These are phyloP conservation scores for Ustilago sp. DNA, from an alignment of 1,284 basidiomycete species.

Conservation along the genomic window DNA sequence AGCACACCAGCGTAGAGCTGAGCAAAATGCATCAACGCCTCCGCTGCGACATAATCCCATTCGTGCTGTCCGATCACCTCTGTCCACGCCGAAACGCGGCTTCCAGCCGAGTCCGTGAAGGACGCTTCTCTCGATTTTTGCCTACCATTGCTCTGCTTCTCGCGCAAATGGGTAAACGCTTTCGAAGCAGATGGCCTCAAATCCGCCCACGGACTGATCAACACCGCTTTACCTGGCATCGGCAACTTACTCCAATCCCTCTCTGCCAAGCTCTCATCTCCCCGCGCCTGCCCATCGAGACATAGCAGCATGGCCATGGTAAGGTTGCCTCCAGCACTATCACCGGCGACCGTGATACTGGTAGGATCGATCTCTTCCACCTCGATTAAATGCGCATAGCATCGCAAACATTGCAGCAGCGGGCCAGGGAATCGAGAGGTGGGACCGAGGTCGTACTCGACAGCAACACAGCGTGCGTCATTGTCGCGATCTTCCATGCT, in stretches of 20 bases:
- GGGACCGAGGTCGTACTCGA: constrained; percentile 66
- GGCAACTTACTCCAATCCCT: constrained; percentile 63
- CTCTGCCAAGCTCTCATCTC: constrained; percentile 45
- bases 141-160: constrained; percentile 8
- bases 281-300: constrained; percentile 56
- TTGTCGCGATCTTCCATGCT: constrained; percentile 40
- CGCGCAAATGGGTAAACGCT: constrained; percentile 54
- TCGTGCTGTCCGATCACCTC: constrained; percentile 56
- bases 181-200: constrained; percentile 55
- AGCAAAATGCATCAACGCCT: constrained; percentile 67
- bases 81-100: constrained; percentile 45
- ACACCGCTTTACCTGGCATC: constrained; percentile 64
- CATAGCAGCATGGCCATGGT: constrained; percentile 63
- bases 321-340: constrained; percentile 66
- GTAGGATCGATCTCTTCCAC: constrained; percentile 59
- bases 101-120: not conserved
- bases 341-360: constrained; percentile 63
- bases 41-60: constrained; percentile 66
- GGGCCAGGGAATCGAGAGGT: constrained; percentile 61
- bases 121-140: not conserved
- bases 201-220: constrained; percentile 68
- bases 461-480: constrained; percentile 60
- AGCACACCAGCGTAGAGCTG: constrained; percentile 66
- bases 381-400: constrained; percentile 68
- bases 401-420: constrained; percentile 65